Conservation (phyloP, 768 basidiomycete species). For the Suillus lakei region DNA sequence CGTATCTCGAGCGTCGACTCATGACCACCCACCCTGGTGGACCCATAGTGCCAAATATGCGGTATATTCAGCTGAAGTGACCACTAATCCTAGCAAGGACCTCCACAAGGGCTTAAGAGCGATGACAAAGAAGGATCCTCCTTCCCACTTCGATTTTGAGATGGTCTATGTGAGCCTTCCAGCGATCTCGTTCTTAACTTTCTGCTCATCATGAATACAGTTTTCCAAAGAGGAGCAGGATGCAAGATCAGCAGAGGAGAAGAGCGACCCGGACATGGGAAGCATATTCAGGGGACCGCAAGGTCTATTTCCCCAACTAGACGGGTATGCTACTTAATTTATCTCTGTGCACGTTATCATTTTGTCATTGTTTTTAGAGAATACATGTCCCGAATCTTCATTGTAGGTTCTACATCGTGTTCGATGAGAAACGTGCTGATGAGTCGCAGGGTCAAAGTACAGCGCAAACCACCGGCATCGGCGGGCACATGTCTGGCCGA, state of each 20-base stretch:
- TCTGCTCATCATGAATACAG: conserved; percentile 36
- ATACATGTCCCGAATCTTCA: conserved; percentile 70
- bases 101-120: conserved; percentile 71
- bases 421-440: not conserved
- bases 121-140: conserved; percentile 91
- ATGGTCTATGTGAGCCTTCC: conserved; percentile 72
- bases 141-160: conserved; percentile 69
- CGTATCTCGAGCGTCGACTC: not conserved
- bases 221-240: conserved; percentile 80
- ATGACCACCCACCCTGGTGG: not conserved
- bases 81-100: conserved; percentile 62
- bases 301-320: conserved; percentile 79
- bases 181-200: not conserved
- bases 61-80: conserved; percentile 40
- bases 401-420: conserved; percentile 45
- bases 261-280: conserved; percentile 57
- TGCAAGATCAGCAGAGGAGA: conserved; percentile 66
- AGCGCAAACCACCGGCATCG: conserved; percentile 84
- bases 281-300: conserved; percentile 68
- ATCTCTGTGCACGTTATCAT: not conserved
- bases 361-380: conserved; percentile 38
- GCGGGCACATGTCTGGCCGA: conserved; percentile 67
- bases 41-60: conserved; percentile 9
- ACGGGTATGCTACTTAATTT: conserved; percentile 53
- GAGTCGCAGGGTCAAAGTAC: conserved; percentile 77